These are phyloP conservation scores for Dichotomopilus funicola DNA, from an alignment of 2,329 filamentous ascomycete species.

Conservation along the genomic window DNA sequence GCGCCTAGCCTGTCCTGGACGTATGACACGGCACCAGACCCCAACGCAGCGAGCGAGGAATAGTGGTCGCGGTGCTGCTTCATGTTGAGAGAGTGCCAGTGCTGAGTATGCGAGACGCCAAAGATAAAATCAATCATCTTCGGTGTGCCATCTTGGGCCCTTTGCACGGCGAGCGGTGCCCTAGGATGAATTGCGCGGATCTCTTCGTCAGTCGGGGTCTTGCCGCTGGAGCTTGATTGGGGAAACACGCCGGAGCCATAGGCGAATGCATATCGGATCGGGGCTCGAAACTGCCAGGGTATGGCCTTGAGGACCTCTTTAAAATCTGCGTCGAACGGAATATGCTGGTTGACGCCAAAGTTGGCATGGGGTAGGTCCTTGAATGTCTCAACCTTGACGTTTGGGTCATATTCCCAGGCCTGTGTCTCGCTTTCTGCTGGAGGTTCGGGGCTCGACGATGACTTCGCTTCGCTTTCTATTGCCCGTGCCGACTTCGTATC, in stretches of 20 bases:
- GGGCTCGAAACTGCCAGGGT: constrained; percentile 83
- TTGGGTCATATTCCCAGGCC: constrained; percentile 71
- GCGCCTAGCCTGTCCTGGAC: constrained; percentile 87
- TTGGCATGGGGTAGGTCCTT: constrained; percentile 68
- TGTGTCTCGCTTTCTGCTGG: constrained; percentile 21
- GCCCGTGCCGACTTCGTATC: constrained; percentile 21
- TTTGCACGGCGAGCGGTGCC: constrained; percentile 70
- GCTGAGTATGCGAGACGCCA: constrained; percentile 86
- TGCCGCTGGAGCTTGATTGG: constrained; percentile 52
- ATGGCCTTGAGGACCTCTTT: constrained; percentile 84
- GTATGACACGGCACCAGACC: constrained; percentile 75
- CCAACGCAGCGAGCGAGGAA: constrained; percentile 73
- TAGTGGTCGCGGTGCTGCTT: constrained; percentile 87
- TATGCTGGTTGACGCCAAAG: constrained; percentile 94
- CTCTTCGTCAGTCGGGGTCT: constrained; percentile 48
- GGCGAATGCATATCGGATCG: constrained; percentile 92
- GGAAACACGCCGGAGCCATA: constrained; percentile 97
- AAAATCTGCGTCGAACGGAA: constrained; percentile 91
- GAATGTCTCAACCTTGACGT: constrained; percentile 66
- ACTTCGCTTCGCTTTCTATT: constrained; percentile 23
- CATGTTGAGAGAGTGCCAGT: constrained; percentile 94
- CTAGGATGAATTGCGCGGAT: constrained; percentile 69
- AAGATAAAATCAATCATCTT: constrained; percentile 99
- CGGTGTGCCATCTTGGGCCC: constrained; percentile 77
- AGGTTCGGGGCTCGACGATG: constrained; percentile 22